Percentiles rank a stretch among this genome's conserved stretches.
These are phyloP conservation scores for Neurospora sp. DNA, from an alignment of 2,329 filamentous ascomycete species.

Conservation along the genomic window DNA sequence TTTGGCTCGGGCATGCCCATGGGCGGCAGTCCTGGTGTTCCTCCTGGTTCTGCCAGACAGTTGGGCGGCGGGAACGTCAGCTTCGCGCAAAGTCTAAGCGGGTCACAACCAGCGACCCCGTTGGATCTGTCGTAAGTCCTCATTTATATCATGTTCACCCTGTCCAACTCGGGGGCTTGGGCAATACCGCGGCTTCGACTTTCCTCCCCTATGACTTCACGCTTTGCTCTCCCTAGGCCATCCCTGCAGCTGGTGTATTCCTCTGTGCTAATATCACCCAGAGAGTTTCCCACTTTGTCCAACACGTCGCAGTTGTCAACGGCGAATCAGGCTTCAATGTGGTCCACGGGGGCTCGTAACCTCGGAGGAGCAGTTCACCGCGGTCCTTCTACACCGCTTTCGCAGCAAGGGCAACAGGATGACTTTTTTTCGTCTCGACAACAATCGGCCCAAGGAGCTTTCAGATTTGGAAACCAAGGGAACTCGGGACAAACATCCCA, in stretches of 20 bases:
- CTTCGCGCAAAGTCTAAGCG: constrained; percentile 57
- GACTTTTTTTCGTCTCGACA: constrained; percentile 31
- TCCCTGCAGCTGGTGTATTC: background rate
- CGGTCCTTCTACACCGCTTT: constrained; percentile 40
- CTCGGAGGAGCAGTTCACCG: constrained; percentile 40
- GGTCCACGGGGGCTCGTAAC: constrained; percentile 42
- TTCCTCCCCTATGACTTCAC: background rate
- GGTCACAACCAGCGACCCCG: constrained; percentile 51
- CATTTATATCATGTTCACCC: background rate
- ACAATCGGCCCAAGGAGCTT: constrained; percentile 34
- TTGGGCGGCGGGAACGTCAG: constrained; percentile 50
- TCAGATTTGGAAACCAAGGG: constrained; percentile 44
- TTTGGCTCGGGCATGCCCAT: constrained; percentile 55
- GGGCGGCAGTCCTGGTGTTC: constrained; percentile 34
- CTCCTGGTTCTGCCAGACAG: constrained; percentile 35
- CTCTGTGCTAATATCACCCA: constrained; percentile 19
- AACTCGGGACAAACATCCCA: constrained; percentile 34
- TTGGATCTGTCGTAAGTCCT: constrained; percentile 55
- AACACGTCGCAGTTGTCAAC: constrained; percentile 47
- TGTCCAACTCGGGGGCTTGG: background rate
- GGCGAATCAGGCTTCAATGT: constrained; percentile 41
- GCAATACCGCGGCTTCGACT: background rate
- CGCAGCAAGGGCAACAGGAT: constrained; percentile 42
- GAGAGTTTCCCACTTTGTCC: constrained; percentile 57
- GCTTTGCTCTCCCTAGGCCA: background rate